A percentile compares a stretch with the other conserved stretches of the same genome.
phyloP scores from a whole-genome alignment of 495 filamentous ascomycete genomes.

The Lophiostoma macrostomum region DNA sequence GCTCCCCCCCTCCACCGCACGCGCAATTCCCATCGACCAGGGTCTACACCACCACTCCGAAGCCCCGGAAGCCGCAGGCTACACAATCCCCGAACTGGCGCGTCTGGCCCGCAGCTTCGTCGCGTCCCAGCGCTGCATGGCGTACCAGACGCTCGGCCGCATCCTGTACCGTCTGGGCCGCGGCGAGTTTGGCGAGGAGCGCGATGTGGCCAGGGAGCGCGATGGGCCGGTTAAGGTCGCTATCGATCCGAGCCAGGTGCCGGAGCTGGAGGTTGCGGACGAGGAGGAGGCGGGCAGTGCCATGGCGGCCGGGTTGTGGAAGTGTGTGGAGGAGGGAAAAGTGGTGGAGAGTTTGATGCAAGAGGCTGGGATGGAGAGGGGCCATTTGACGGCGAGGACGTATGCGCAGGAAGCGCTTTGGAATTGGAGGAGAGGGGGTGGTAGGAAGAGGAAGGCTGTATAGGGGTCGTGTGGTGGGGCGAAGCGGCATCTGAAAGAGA shows the following conservation, averaged over 20 bases:
- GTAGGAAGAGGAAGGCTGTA: slow-evolving; percentile 43
- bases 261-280: slow-evolving; percentile 16
- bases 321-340: slow-evolving; percentile 66
- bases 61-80: slow-evolving; percentile 89
- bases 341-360: slow-evolving; percentile 72
- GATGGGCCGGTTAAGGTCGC: slow-evolving; percentile 64
- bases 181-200: slow-evolving; percentile 69
- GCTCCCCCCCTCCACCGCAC: slow-evolving; percentile 68
- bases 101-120: slow-evolving; percentile 77
- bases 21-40: slow-evolving; percentile 65
- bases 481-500: too few species aligned
- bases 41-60: slow-evolving; percentile 94
- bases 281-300: slow-evolving; percentile 33
- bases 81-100: slow-evolving; percentile 87
- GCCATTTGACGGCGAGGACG: slow-evolving; percentile 63
- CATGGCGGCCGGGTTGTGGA: slow-evolving; percentile 43
- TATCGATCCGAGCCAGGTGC: slow-evolving; percentile 20
- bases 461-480: too few species aligned
- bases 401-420: slow-evolving; percentile 91
- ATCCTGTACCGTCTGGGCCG: slow-evolving; percentile 78
- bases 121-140: slow-evolving; percentile 82
- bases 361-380: slow-evolving; percentile 52
- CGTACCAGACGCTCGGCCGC: slow-evolving; percentile 85
- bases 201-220: slow-evolving; percentile 49
- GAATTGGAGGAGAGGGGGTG: slow-evolving; percentile 82